These are phyloP conservation scores for Hypoxylon cercidicola DNA, from an alignment of 495 filamentous ascomycete species.

Conservation along the genomic window DNA sequence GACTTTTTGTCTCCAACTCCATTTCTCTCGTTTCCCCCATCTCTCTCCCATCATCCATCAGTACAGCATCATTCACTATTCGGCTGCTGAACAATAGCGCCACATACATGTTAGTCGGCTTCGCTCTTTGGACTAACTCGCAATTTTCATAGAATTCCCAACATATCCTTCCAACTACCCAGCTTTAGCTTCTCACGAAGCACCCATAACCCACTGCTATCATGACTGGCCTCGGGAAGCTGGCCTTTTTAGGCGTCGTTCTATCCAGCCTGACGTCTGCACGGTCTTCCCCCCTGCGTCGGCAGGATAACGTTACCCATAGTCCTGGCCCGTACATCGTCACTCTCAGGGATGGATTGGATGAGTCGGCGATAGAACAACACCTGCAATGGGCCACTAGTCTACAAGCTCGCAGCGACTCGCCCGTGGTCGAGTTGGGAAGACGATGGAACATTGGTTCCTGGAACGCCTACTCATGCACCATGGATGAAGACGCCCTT, in stretches of 20 bases:
- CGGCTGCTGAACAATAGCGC: background rate
- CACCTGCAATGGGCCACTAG: conserved; percentile 49
- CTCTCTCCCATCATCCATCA: background rate
- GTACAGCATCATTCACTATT: background rate
- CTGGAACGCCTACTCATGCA: conserved; percentile 54
- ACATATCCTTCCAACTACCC: background rate
- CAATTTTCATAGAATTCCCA: conserved; percentile 2
- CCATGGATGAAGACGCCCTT: conserved; percentile 50
- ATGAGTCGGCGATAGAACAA: conserved; percentile 46
- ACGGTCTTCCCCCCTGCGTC: background rate
- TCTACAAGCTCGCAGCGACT: conserved; percentile 45
- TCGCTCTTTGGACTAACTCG: conserved; percentile 12
- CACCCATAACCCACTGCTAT: background rate
- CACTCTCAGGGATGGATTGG: conserved; percentile 57
- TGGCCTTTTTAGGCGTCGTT: conserved; percentile 11
- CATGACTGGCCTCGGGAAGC: conserved; percentile 19
- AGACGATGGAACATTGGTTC: conserved; percentile 50
- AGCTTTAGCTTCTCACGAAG: background rate
- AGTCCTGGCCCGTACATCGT: conserved; percentile 62
- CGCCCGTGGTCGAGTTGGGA: conserved; percentile 46
- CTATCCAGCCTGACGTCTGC: conserved; percentile 5
- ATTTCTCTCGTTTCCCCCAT: background rate
- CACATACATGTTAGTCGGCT: conserved; percentile 1
- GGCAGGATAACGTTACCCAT: conserved; percentile 26
- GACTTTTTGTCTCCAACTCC: background rate